Base-by-base conservation (phyloP, 768 basidiomycete genomes). In the Cubamyces lactineus region DNA sequence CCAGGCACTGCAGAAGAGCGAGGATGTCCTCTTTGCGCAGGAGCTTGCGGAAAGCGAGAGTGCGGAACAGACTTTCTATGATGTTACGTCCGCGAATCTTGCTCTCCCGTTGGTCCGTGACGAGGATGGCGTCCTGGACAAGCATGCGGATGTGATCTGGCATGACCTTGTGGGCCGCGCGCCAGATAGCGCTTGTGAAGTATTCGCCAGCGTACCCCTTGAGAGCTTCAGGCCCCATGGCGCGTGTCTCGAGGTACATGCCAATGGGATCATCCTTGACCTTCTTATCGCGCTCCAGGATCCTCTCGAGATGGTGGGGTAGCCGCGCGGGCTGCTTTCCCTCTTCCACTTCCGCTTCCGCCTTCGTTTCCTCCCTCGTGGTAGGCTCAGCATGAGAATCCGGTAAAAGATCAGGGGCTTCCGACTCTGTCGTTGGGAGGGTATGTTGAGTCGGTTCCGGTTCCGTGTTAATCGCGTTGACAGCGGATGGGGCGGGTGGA, bases 121-220 rank as follows among this genome's bases (percentile, higher is more conserved):
- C 23, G 28, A 42, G 17, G 19, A 61, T 42, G 8, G 53, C 59
- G 46, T 67, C 66, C 39, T 52, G 23, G 21, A 64, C 59, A 17
- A 67, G 45, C 5, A 21, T 15, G 7, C 30, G 52, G n/a, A 62
- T 12, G 56, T 56, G 24, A n/a, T 67, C 55, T 15, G 19, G 21
- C 39, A 21, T 28, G 40, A 61, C 24, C 15, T 15, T 24, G 30
- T 39, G 34, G 43, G 47, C 42, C 5, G 40, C 53, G 12, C 17
- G 46, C 48, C 57, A 59, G 39, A 59, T 41, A 23, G 57, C 57
- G 23, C 49, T 28, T 7, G 41, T 24, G 49, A 43, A 43, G 49
- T 21, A 42, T 40, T 51, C 49, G 41, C 46, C 38, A 24, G 42
- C 42, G 17, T 46, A 30, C 11, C 30, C 28, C 28, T 34, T 38